These are phyloP conservation scores for Blastomyces emzantsi DNA, from an alignment of 2,329 filamentous ascomycete species.

Conservation along the genomic window DNA sequence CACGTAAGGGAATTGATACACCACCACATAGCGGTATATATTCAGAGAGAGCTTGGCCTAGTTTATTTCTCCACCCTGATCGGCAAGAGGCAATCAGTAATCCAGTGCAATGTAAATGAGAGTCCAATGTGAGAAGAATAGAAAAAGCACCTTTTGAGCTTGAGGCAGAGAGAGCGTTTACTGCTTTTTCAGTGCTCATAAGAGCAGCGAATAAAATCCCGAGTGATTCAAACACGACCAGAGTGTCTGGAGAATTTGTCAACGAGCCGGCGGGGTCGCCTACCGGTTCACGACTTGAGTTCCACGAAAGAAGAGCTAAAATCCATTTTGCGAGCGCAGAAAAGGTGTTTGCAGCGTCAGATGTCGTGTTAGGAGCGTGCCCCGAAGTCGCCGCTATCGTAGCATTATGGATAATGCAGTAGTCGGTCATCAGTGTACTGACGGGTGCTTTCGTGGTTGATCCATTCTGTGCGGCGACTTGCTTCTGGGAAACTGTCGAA, in stretches of 20 bases:
- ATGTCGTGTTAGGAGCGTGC: conserved; percentile 22
- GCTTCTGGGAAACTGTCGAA: conserved; percentile 26
- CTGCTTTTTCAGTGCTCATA: conserved; percentile 29
- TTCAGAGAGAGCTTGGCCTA: conserved; percentile 32
- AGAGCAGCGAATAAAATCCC: conserved; percentile 35
- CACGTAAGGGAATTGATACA: conserved; percentile 32
- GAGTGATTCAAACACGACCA: conserved; percentile 35
- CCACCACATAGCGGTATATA: conserved; percentile 35
- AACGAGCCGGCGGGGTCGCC: conserved; percentile 22
- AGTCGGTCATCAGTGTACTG: conserved; percentile 35
- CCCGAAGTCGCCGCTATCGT: conserved; percentile 34
- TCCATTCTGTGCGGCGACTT: conserved; percentile 10
- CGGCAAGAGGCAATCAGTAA: not conserved
- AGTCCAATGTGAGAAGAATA: not conserved
- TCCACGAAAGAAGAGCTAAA: conserved; percentile 29
- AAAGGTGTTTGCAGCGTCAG: conserved; percentile 28
- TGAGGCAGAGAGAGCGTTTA: conserved; percentile 30
- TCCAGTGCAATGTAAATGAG: not conserved
- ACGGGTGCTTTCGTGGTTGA: conserved; percentile 10
- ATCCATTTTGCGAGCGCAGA: conserved; percentile 32
- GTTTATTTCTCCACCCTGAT: conserved; percentile 28
- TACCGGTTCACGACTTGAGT: conserved; percentile 22
- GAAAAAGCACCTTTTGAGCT: conserved; percentile 27
- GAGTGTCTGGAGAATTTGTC: conserved; percentile 30
- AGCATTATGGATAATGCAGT: conserved; percentile 34